Percentiles rank a stretch among this genome's conserved stretches.
Evolutionary conservation across 2,329 filamentous ascomycete species (phyloP).

Genomic region (Madurella mycetomatis): DNA sequence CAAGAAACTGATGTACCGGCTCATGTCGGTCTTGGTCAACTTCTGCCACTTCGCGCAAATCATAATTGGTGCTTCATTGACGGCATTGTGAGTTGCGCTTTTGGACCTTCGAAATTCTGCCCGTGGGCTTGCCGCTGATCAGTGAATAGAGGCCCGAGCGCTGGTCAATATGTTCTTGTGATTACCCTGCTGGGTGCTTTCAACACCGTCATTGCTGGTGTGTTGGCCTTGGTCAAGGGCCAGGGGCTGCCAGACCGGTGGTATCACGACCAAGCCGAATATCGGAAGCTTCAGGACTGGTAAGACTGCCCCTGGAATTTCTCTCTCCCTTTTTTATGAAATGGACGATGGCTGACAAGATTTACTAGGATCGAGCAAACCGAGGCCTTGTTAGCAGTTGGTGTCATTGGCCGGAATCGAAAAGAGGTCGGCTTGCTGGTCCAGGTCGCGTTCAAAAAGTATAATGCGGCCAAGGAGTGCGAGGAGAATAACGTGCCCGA

Average conservation of each 20-base stretch:
- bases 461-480: slow-evolving; percentile 39
- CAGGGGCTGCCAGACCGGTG: slow-evolving; percentile 46
- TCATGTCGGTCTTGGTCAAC: slow-evolving; percentile 38
- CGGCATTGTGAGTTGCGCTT: slow-evolving; percentile 32
- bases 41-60: slow-evolving; percentile 42
- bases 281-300: slow-evolving; percentile 46
- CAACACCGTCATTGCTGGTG: slow-evolving; percentile 60
- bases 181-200: slow-evolving; percentile 58
- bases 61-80: slow-evolving; percentile 44
- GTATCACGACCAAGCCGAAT: slow-evolving; percentile 43
- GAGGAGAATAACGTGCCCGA: slow-evolving; percentile 37
- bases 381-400: slow-evolving; percentile 41
- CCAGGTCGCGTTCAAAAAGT: slow-evolving; percentile 40
- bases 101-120: neutral
- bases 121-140: neutral
- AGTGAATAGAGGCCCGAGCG: slow-evolving; percentile 33
- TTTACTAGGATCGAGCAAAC: slow-evolving; percentile 43
- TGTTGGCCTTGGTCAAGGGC: slow-evolving; percentile 52
- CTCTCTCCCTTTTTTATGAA: neutral
- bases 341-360: neutral
- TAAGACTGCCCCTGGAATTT: neutral
- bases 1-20: slow-evolving; percentile 32
- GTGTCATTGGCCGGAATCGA: slow-evolving; percentile 39
- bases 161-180: slow-evolving; percentile 44
- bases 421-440: slow-evolving; percentile 42